phyloP scores from a whole-genome alignment of 73 alveolate genomes.

The Paramecium caudatum region DNA sequence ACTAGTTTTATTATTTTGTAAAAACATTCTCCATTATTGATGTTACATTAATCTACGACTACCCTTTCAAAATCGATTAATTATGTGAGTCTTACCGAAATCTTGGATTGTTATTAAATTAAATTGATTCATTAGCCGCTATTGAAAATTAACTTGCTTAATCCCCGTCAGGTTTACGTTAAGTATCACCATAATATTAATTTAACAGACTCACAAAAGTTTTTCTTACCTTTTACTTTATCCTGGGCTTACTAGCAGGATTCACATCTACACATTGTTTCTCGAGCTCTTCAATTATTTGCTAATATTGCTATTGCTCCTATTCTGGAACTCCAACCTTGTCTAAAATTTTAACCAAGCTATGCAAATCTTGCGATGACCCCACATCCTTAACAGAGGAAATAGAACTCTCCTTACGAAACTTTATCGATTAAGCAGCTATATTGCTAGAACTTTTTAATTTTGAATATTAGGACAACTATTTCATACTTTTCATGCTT shows the following conservation, averaged over 20 bases:
- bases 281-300: slow-evolving; percentile 41
- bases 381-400: neutral
- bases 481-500: slow-evolving; percentile 5
- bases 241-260: neutral
- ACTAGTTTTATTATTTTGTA: neutral
- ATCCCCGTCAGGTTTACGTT: neutral
- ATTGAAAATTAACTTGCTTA: neutral
- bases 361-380: neutral
- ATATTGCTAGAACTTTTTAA: neutral
- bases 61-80: neutral
- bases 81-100: no score
- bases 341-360: neutral
- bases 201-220: neutral
- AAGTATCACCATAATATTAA: neutral
- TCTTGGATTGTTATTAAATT: neutral
- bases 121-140: neutral
- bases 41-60: neutral
- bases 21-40: slow-evolving; percentile 20
- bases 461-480: slow-evolving; percentile 7
- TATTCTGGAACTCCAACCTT: neutral
- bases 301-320: neutral
- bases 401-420: neutral
- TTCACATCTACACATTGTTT: neutral
- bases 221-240: neutral
- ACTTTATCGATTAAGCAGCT: neutral